Conservation (phyloP, 1,284 basidiomycete genomes). For the Pseudozyma tsukubaensis region DNA sequence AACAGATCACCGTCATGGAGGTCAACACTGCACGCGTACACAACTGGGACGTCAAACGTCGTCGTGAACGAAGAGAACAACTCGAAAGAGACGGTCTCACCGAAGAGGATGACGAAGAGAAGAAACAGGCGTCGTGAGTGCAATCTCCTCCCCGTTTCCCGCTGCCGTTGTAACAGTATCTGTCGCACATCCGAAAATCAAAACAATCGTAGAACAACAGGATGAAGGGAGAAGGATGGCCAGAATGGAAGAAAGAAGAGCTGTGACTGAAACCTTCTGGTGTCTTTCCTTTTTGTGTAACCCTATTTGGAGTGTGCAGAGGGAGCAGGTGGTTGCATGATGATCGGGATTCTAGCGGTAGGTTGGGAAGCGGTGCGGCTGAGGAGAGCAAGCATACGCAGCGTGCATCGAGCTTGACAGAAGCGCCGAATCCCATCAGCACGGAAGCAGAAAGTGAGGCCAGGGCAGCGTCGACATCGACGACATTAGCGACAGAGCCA, state of each 20-base stretch:
- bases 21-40: constrained; percentile 96
- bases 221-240: no score
- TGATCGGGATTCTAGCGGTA: constrained; percentile 22
- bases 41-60: constrained; percentile 91
- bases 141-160: constrained; percentile 4
- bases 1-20: constrained; percentile 97
- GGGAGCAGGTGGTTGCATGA: constrained; percentile 33
- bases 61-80: constrained; percentile 73
- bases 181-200: not conserved
- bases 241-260: no score
- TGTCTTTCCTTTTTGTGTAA: not conserved
- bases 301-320: constrained; percentile 3
- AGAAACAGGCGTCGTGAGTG: constrained; percentile 48
- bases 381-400: not conserved
- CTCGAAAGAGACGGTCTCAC: constrained; percentile 33
- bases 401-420: no score
- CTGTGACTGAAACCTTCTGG: constrained; percentile 19
- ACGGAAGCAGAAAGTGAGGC: not conserved
- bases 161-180: not conserved
- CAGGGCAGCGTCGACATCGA: not conserved
- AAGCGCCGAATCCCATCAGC: not conserved
- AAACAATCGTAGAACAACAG: not conserved
- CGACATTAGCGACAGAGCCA: not conserved
- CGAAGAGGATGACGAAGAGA: constrained; percentile 12
- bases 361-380: constrained; percentile 1